phyloP scores from a whole-genome alignment of 148 eudicot genomes.

The Amaranthus hypochondriacus region DNA sequence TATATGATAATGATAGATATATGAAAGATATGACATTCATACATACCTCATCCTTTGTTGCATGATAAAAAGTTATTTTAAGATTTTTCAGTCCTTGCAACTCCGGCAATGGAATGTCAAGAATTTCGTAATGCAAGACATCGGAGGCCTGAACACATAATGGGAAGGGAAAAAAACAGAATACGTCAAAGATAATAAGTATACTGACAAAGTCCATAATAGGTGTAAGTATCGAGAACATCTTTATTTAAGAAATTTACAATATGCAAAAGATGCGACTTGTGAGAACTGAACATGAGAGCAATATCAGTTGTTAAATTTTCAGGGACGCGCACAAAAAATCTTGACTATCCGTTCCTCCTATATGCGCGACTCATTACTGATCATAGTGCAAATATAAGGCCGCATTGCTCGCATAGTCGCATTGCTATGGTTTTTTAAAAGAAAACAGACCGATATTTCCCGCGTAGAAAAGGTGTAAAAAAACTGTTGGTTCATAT shows the following conservation, averaged over 20 bases:
- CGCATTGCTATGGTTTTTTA: too few relatives aligned
- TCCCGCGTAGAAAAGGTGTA: too few relatives aligned
- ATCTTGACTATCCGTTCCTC: too few relatives aligned
- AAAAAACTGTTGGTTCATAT: too few relatives aligned
- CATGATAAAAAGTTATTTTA: slow-evolving; percentile 69
- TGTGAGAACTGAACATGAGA: background rate
- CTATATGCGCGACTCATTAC: background rate
- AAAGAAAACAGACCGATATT: too few relatives aligned
- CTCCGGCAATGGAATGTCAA: slow-evolving; percentile 92
- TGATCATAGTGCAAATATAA: background rate
- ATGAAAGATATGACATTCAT: background rate
- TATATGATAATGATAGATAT: background rate
- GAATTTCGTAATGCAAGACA: slow-evolving; percentile 87
- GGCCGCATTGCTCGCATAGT: too few relatives aligned
- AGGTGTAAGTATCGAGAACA: background rate
- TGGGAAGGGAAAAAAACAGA: slow-evolving; percentile 7
- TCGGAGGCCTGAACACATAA: slow-evolving; percentile 62
- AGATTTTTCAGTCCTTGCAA: slow-evolving; percentile 69
- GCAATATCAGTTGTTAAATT: background rate
- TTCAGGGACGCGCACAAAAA: background rate
- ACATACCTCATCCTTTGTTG: slow-evolving; percentile 73
- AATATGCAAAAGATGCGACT: background rate
- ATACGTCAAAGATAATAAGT: background rate
- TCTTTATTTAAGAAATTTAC: background rate
- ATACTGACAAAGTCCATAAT: background rate